Evolutionary conservation across 805 yeast genomes (phyloP).

Genomic region (Lachancea fermentati): DNA sequence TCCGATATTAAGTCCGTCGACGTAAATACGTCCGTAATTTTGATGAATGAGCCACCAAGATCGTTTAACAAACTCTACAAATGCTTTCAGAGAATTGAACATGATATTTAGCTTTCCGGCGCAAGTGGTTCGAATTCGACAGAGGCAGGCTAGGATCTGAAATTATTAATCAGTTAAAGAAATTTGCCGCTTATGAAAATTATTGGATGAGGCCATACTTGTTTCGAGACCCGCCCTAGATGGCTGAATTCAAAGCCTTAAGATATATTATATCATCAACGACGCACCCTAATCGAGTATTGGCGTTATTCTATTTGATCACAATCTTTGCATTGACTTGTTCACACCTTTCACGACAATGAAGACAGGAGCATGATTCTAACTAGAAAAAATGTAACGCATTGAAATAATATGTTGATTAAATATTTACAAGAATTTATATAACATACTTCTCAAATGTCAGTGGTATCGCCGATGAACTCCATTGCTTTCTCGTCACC

Average conservation of each 20-base stretch:
- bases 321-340: background rate
- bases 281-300: background rate
- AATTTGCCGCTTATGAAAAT: too few relatives aligned
- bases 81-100: too few relatives aligned
- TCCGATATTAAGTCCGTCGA: too few relatives aligned
- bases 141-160: too few relatives aligned
- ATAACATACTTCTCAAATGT: conserved; percentile 2
- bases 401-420: background rate
- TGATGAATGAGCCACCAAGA: too few relatives aligned
- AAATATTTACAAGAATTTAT: conserved; percentile 4
- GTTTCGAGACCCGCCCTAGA: background rate
- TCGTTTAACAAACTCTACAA: too few relatives aligned
- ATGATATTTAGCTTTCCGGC: too few relatives aligned
- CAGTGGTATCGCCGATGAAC: conserved; percentile 36
- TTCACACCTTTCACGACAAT: background rate
- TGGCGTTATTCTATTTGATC: background rate
- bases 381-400: background rate
- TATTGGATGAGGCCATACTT: background rate
- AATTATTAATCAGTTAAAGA: too few relatives aligned
- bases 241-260: background rate
- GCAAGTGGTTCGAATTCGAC: too few relatives aligned
- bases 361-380: background rate
- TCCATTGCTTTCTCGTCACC: conserved; percentile 76
- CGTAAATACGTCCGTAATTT: too few relatives aligned
- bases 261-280: background rate